Evolutionary conservation across 208 protist species (phyloP).

Genomic region (Endotrypanum monterogeii): DNA sequence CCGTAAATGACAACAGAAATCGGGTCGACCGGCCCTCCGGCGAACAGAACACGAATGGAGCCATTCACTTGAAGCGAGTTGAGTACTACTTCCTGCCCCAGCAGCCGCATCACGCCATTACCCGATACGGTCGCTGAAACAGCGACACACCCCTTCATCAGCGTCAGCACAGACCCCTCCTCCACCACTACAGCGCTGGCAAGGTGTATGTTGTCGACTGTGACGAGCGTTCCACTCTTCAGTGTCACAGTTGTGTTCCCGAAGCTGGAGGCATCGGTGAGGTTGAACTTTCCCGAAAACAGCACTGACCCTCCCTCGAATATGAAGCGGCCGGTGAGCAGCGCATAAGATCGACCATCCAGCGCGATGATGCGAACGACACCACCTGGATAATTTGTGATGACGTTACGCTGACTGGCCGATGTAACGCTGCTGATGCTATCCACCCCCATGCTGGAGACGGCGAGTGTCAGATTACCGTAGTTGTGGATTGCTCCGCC

Average conservation of each 20-base stretch:
- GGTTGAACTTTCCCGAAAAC: slow-evolving; percentile 50
- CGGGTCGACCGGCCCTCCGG: slow-evolving; percentile 14
- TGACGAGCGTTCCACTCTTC: slow-evolving; percentile 36
- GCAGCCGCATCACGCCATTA: slow-evolving; percentile 38
- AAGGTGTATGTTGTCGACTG: slow-evolving; percentile 42
- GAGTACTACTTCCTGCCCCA: slow-evolving; percentile 49
- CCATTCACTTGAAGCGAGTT: slow-evolving; percentile 61
- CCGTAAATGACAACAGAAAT: slow-evolving; percentile 56
- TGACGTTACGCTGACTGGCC: slow-evolving; percentile 44
- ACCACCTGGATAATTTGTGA: slow-evolving; percentile 57
- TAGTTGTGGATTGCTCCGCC: slow-evolving; percentile 79
- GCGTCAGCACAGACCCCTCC: slow-evolving; percentile 44
- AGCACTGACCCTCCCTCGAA: slow-evolving; percentile 55
- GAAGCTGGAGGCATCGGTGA: slow-evolving; percentile 47
- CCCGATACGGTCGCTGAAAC: slow-evolving; percentile 47
- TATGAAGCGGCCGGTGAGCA: slow-evolving; percentile 60
- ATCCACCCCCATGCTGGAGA: slow-evolving; percentile 59
- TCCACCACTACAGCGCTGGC: slow-evolving; percentile 39
- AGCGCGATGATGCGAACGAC: slow-evolving; percentile 59
- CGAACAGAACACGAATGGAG: slow-evolving; percentile 28
- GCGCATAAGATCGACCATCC: slow-evolving; percentile 45
- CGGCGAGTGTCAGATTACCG: slow-evolving; percentile 69
- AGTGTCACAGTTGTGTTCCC: slow-evolving; percentile 41
- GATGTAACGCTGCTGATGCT: slow-evolving; percentile 68
- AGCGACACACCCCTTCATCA: slow-evolving; percentile 49